Base-by-base conservation (phyloP, 2,329 filamentous ascomycete genomes). In the Ophiostoma sp. region DNA sequence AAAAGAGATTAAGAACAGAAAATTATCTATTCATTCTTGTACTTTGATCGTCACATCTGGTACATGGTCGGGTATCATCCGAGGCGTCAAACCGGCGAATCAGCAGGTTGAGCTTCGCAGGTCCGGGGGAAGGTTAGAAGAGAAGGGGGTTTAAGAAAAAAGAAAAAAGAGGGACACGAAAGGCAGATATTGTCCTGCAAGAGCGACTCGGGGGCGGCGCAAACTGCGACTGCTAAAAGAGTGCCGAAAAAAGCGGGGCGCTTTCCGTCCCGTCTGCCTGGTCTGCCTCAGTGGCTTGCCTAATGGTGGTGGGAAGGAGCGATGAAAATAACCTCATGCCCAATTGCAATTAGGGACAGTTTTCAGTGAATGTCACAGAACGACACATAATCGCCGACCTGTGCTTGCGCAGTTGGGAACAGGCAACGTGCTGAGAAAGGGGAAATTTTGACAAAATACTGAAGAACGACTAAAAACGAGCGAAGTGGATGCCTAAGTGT, bases 201-300 rank as follows among this genome's bases (percentile, higher is more conserved):
- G 57, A 63, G 57, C 36, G 25, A 59, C 52, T 55, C 17, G 25
- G 25, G n/a, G 48, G 22, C 31, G 31, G 48, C 48, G 50, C 50
- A 57, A 70, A 31, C 19, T n/a, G 19, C 31, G 19, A 15, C 22
- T 70, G 19, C 33, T 11, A 66, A 33, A 59, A 72, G 63, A 59
- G 25, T 72, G 63, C 71, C 50, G 71, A 69, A n/a, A 39, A 52
- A 61, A 69, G 71, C 39, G 69, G 69, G 52, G 66, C 66, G n/a
- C 9, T 48, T 50, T 3, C 50, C 68, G 19, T 33, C 39, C 55
- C 42, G 64, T 73, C 71, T 73, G 71, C 71, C 71, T 73, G 71
- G 72, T 73, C 72, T 73, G 72, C 72, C 72, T 73, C 39, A 63
- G 72, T 55, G 71, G 71, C 71, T 70, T 73, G 71, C 72, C 72